phyloP scores from a whole-genome alignment of 371 early-diverging fungal genomes.

The Mycotypha africana region DNA sequence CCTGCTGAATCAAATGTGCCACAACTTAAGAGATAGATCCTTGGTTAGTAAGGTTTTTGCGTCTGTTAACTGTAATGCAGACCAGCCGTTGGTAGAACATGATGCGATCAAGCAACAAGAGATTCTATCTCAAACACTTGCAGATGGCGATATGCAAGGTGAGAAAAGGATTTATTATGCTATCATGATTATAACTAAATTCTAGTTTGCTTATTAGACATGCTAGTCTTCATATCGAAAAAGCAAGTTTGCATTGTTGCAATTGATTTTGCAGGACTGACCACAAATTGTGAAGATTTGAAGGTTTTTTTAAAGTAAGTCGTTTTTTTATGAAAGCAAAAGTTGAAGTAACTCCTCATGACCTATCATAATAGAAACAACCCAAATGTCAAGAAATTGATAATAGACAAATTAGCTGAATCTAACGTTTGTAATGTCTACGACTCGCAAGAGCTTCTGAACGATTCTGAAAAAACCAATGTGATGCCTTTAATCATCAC shows the following conservation, averaged over 20 bases:
- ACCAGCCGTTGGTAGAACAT: no score
- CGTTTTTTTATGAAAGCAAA: conserved; percentile 6
- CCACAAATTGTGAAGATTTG: conserved; percentile 9
- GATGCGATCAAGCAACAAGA: no score
- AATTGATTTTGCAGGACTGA: conserved; percentile 11
- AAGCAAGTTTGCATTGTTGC: conserved; percentile 6
- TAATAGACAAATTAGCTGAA: conserved; percentile 6
- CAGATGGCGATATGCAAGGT: no score
- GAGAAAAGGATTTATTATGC: conserved; percentile 4
- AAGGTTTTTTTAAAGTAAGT: conserved; percentile 10
- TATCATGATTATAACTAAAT: conserved; percentile 5
- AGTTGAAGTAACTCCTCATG: conserved; percentile 7
- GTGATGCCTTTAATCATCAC: no score
- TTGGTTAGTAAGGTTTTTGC: no score
- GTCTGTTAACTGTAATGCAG: no score
- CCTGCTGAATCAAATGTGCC: no score
- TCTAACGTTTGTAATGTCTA: conserved; percentile 9
- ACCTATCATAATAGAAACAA: conserved; percentile 9
- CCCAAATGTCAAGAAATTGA: conserved; percentile 10
- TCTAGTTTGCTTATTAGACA: conserved; percentile 8
- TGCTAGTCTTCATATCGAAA: conserved; percentile 6
- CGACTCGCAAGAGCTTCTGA: conserved; percentile 9
- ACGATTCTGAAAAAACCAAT: conserved; percentile 10
- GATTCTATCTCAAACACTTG: no score
- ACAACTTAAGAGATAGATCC: no score